These are phyloP conservation scores for Trapa incisa DNA, from an alignment of 345 rosid species.

Conservation along the genomic window DNA sequence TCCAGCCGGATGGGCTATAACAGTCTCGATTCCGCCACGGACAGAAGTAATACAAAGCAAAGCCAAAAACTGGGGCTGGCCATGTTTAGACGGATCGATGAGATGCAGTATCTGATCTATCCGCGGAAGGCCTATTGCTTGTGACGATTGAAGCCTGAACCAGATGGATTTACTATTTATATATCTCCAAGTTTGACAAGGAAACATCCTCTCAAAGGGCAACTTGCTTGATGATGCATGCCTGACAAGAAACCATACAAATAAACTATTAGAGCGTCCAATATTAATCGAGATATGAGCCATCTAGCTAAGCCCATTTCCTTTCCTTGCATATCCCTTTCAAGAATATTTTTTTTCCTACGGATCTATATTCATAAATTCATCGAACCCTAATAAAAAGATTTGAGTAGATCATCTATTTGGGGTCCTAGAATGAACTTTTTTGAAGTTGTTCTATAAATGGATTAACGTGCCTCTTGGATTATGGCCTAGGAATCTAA, in stretches of 20 bases:
- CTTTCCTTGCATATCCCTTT: no score
- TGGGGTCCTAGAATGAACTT: no score
- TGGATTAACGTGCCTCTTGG: no score
- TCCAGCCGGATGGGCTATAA: neutral
- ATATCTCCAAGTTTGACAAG: neutral
- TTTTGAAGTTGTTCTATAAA: no score
- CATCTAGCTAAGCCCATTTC: slow-evolving; percentile 5
- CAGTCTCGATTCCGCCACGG: slow-evolving; percentile 10
- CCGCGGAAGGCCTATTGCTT: neutral
- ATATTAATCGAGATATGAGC: slow-evolving; percentile 12
- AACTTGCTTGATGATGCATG: no score
- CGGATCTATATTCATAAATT: no score
- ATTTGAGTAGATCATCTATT: no score
- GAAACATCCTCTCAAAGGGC: neutral
- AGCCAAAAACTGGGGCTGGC: slow-evolving; percentile 16
- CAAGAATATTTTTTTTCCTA: no score
- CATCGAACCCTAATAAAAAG: no score
- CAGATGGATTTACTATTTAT: neutral
- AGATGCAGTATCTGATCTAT: no score
- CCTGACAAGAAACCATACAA: neutral
- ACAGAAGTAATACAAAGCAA: slow-evolving; percentile 9
- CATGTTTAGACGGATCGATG: slow-evolving; percentile 1
- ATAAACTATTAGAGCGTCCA: slow-evolving; percentile 4
- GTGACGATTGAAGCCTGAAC: neutral
- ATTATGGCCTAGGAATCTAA: no score